Evolutionary conservation across 2,329 filamentous ascomycete species (phyloP), one percentile per base, ranked within the genome.

Genomic region (Beauveria sp.): DNA sequence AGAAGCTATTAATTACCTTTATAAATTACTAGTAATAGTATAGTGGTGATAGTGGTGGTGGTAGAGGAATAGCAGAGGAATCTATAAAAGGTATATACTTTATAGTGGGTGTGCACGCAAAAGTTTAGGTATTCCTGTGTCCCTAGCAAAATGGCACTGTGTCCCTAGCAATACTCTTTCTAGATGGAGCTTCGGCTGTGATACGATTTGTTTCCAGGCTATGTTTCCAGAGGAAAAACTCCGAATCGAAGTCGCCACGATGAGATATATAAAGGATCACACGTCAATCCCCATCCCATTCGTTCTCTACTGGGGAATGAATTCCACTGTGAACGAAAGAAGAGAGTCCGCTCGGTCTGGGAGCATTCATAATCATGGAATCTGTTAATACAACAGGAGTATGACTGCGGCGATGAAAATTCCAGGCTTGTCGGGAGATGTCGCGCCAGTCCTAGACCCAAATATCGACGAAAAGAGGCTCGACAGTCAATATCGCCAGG

Each of bases 211-310:
- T 60, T n/a, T n/a, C n/a, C n/a, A 31, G 24, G 50, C 62, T 5
- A 63, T 60, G 57, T 64, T 66, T 16, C 63, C 63, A 18, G 60
- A 65, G 22, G 60, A 66, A 43, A 65, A 64, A 56, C 49, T 66
- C 1, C 60, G 42, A 5, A 63, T 62, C 20, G 65, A 66, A 51
- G 62, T 66, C 12, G 65, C 65, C 20, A 34, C 45, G 5, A 64
- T 65, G 6, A 51, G 22, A 16, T 64, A 50, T 12, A 63, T 66
- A 28, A 57, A 63, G 5, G 58, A 65, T n/a, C 34, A 64, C 4
- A 65, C 65, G 0, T 54, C 62, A 1, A 63, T 66, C 18, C 63
- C 65, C 0, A 57, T 66, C 1, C 63, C 62, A 1, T 63, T 65
- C 24, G 50, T 65, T 40, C 48, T 66, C 2, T 62, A 64, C 56